These are phyloP conservation scores for Solanum commersonii DNA, from an alignment of 257 asterid genomes.

Conservation along the genomic window DNA sequence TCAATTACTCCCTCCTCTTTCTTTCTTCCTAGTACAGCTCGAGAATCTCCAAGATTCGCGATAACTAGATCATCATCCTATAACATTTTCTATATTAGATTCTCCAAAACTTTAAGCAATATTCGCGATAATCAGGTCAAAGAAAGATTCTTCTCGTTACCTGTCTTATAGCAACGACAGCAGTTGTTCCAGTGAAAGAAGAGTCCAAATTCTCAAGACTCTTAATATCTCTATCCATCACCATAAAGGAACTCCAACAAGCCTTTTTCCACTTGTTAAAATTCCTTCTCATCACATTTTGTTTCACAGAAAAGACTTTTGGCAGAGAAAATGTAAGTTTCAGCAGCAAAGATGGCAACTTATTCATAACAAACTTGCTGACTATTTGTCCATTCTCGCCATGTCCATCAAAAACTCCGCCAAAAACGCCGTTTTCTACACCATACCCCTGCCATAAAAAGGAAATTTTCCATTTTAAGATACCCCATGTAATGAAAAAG, in stretches of 20 bases:
- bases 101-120: background rate
- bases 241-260: conserved; percentile 42
- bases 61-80: conserved; percentile 61
- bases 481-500: background rate
- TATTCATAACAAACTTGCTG: conserved; percentile 57
- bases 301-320: conserved; percentile 8
- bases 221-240: conserved; percentile 53
- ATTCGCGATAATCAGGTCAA: too few species aligned
- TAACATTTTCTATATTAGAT: background rate
- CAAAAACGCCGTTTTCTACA: conserved; percentile 39
- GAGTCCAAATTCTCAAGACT: conserved; percentile 35
- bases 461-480: background rate
- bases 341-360: conserved; percentile 52
- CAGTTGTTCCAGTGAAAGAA: conserved; percentile 74
- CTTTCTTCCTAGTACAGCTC: conserved; percentile 65
- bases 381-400: conserved; percentile 62
- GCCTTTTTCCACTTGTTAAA: conserved; percentile 59
- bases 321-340: conserved; percentile 31
- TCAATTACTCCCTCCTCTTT: conserved; percentile 26
- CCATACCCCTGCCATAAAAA: conserved; percentile 52
- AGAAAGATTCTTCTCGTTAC: conserved; percentile 10
- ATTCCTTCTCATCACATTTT: conserved; percentile 18
- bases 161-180: conserved; percentile 54
- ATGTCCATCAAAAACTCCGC: conserved; percentile 91
- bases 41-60: conserved; percentile 84